A percentile compares a stretch with the other conserved stretches of the same genome.
These are phyloP conservation scores for Boletus pseudo-olivaceus DNA, from an alignment of 768 basidiomycete genomes.

Conservation along the genomic window DNA sequence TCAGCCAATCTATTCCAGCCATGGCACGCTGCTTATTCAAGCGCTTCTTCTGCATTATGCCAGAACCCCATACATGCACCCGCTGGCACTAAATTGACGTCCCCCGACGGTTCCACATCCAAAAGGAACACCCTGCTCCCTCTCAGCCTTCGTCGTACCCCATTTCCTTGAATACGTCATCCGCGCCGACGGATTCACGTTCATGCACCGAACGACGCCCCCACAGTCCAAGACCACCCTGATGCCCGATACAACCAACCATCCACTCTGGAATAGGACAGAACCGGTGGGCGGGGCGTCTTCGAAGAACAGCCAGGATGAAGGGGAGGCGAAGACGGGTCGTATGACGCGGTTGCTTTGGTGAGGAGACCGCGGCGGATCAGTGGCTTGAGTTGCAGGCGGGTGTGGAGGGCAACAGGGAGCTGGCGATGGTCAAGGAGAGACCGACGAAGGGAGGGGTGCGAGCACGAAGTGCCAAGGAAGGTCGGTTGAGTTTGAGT, in stretches of 20 bases:
- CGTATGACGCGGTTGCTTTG: slow-evolving; percentile 82
- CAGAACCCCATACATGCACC: slow-evolving; percentile 13
- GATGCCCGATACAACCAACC: slow-evolving; percentile 85
- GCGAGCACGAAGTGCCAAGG: slow-evolving; percentile 20
- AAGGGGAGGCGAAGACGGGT: slow-evolving; percentile 70
- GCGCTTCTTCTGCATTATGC: slow-evolving; percentile 9
- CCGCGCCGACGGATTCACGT: slow-evolving; percentile 85
- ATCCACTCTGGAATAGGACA: slow-evolving; percentile 80
- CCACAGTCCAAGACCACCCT: slow-evolving; percentile 73
- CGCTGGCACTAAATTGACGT: slow-evolving; percentile 60
- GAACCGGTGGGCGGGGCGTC: slow-evolving; percentile 47
- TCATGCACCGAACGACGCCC: slow-evolving; percentile 85
- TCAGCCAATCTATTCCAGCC: no score
- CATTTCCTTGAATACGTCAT: slow-evolving; percentile 84
- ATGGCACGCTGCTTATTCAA: slow-evolving; percentile 18
- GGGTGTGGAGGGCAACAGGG: slow-evolving; percentile 23
- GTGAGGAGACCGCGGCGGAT: slow-evolving; percentile 40
- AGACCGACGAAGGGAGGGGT: slow-evolving; percentile 9
- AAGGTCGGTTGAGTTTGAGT: neutral
- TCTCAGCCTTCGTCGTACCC: slow-evolving; percentile 83
- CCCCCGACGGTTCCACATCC: slow-evolving; percentile 79
- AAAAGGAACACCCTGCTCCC: slow-evolving; percentile 61
- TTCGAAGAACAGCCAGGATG: slow-evolving; percentile 46
- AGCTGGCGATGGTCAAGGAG: slow-evolving; percentile 26
- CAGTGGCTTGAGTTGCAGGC: slow-evolving; percentile 28